Percentiles rank a stretch among this genome's conserved stretches.
Evolutionary conservation across 495 filamentous ascomycete genomes (phyloP).

Genomic region (Penicillium roqueforti): DNA sequence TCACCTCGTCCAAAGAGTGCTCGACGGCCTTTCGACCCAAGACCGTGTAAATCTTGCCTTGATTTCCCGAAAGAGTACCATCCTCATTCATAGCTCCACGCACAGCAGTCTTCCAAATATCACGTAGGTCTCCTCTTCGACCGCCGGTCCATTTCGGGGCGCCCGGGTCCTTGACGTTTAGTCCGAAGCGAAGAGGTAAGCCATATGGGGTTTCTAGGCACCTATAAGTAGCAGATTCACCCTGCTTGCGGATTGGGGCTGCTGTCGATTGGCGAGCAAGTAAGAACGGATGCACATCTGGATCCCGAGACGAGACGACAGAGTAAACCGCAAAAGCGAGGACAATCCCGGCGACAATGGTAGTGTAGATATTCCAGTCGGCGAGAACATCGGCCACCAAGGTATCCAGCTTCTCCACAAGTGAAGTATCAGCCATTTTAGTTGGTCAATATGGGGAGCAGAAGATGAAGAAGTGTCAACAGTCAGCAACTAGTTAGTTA

Average conservation of each 20-base stretch:
- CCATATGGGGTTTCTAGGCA: slow-evolving; percentile 78
- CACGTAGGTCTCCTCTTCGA: slow-evolving; percentile 83
- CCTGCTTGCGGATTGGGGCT: slow-evolving; percentile 73
- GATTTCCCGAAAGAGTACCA: slow-evolving; percentile 53
- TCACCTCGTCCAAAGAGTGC: slow-evolving; percentile 66
- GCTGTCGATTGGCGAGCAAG: slow-evolving; percentile 77
- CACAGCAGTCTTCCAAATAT: slow-evolving; percentile 81
- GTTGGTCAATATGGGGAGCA: not conserved
- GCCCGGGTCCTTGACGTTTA: slow-evolving; percentile 80
- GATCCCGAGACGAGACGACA: slow-evolving; percentile 58
- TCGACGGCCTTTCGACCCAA: slow-evolving; percentile 69
- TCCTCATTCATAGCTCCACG: slow-evolving; percentile 59
- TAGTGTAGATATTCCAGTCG: slow-evolving; percentile 77
- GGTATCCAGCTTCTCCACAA: slow-evolving; percentile 62
- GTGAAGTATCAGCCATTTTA: slow-evolving; percentile 50
- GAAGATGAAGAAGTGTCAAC: slow-evolving; percentile 15
- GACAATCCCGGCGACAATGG: slow-evolving; percentile 55
- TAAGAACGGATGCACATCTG: slow-evolving; percentile 87
- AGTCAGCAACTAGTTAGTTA: slow-evolving; percentile 14
- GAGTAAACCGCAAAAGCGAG: slow-evolving; percentile 60
- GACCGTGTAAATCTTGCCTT: slow-evolving; percentile 76
- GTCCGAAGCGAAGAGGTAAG: slow-evolving; percentile 72
- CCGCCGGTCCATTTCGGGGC: slow-evolving; percentile 78
- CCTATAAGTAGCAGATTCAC: slow-evolving; percentile 79
- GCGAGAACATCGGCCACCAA: slow-evolving; percentile 62